Evolutionary conservation across 2,329 filamentous ascomycete genomes (phyloP), one percentile per base, ranked within the genome.

Genomic region (Onygenales sp.): DNA sequence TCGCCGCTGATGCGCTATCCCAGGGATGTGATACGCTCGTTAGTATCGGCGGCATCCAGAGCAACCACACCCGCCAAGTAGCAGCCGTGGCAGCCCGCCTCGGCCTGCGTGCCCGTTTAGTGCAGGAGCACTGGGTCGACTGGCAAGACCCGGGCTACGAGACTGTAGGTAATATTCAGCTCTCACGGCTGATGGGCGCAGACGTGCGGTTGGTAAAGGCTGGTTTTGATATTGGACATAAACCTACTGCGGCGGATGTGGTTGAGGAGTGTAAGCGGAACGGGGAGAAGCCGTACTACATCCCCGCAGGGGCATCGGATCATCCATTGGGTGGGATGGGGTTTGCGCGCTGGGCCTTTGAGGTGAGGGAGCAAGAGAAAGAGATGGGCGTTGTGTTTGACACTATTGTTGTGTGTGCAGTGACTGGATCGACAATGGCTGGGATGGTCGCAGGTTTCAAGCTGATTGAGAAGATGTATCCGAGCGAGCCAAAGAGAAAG

Each of bases 391-490:
- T 86, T 9, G 84, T 84, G 66, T 88, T 86, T 65, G 82, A 86
- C 61, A 83, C 79, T 1, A 63, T 88, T 7, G 69, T 88, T 52
- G 85, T 86, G 7, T 87, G 84, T 64, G 83, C 82, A 14, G 85
- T 87, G 1, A 87, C 85, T 0, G 86, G 85, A 3, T 83, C 78
- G 5, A 88, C 85, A 1, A 77, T 86, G 64, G 85, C 81, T 0
- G 86, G 86, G 7, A 85, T 89, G 75, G 75, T 89, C 7, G 85
- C 84, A 0, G 86, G 86, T 0, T 87, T 87, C 67, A 86, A 86
- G 70, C 72, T 86, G 27, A 70, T 78, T 2, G 74, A 85, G 67
- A 74, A 68, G 63, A 69, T 58, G 71, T 75, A 52, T 67, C 72
- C 45, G 0, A 52, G 47, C 1, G 66, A 65, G 46, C 71, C 63